Conservation (phyloP, 108 stramenopile genomes). For the Pseudonitzschia pungens region DNA sequence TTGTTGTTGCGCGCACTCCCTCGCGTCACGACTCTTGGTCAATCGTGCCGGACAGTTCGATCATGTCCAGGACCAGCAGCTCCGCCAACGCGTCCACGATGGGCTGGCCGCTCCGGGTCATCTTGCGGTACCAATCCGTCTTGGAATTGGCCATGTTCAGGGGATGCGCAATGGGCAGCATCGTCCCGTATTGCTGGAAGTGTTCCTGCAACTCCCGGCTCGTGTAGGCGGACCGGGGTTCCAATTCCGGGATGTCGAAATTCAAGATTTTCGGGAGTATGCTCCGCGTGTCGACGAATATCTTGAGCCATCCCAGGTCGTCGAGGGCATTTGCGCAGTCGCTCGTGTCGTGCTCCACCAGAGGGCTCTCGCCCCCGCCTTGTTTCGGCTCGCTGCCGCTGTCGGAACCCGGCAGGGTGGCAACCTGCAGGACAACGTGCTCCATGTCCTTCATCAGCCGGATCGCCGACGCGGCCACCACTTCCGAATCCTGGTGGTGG, state of each 20-base stretch:
- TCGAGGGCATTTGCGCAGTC: slow-evolving; percentile 34
- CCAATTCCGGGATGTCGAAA: neutral
- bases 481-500: slow-evolving; percentile 5
- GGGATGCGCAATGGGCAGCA: slow-evolving; percentile 69
- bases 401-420: neutral
- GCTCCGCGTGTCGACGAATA: slow-evolving; percentile 54
- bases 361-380: neutral
- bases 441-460: slow-evolving; percentile 3
- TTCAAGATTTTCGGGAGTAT: slow-evolving; percentile 12
- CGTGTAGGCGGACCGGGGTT: slow-evolving; percentile 12
- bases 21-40: too few species aligned
- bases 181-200: slow-evolving; percentile 16
- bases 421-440: neutral
- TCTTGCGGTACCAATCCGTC: slow-evolving; percentile 34
- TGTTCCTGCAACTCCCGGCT: slow-evolving; percentile 30
- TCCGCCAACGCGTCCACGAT: slow-evolving; percentile 67
- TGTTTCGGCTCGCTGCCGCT: neutral
- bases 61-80: slow-evolving; percentile 24
- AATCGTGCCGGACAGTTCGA: slow-evolving; percentile 10
- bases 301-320: slow-evolving; percentile 69
- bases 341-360: neutral
- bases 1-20: too few species aligned
- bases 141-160: slow-evolving; percentile 70
- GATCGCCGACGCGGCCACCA: neutral
- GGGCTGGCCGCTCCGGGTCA: slow-evolving; percentile 54